phyloP scores from a whole-genome alignment of 2,329 filamentous ascomycete species.

The Byssothecium circinans region DNA sequence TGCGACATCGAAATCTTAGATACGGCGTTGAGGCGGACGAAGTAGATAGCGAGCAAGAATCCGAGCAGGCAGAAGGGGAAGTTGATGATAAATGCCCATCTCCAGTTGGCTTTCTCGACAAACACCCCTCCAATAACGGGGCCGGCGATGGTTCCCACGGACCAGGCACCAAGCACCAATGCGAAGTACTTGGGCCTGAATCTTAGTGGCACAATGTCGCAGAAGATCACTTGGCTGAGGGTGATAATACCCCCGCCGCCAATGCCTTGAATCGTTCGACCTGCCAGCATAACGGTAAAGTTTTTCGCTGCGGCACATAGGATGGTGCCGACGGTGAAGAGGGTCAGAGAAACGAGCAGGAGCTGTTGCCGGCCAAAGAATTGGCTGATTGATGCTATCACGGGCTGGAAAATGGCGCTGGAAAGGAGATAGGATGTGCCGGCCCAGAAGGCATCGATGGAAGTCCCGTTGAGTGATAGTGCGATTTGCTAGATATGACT shows the following conservation, averaged over 20 bases:
- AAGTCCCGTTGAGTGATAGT: slow-evolving; percentile 23
- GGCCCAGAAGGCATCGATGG: slow-evolving; percentile 66
- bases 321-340: slow-evolving; percentile 52
- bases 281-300: slow-evolving; percentile 39
- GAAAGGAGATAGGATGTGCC: slow-evolving; percentile 71
- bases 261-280: slow-evolving; percentile 42
- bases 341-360: slow-evolving; percentile 42
- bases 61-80: slow-evolving; percentile 53
- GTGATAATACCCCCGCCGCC: slow-evolving; percentile 46
- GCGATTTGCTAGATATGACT: slow-evolving; percentile 23
- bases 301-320: slow-evolving; percentile 44
- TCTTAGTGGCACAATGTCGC: slow-evolving; percentile 49
- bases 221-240: slow-evolving; percentile 48
- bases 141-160: slow-evolving; percentile 56
- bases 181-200: slow-evolving; percentile 47
- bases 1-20: slow-evolving; percentile 19
- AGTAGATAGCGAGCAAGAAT: slow-evolving; percentile 25
- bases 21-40: slow-evolving; percentile 24
- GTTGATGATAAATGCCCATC: slow-evolving; percentile 68
- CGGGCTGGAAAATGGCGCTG: slow-evolving; percentile 62
- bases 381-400: slow-evolving; percentile 44
- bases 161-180: slow-evolving; percentile 50
- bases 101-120: slow-evolving; percentile 56
- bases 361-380: slow-evolving; percentile 54
- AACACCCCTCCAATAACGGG: slow-evolving; percentile 55